Percentiles rank a stretch among this genome's conserved stretches.
Conservation (phyloP, 805 yeast genomes). For the Schwanniomyces yamadae region DNA sequence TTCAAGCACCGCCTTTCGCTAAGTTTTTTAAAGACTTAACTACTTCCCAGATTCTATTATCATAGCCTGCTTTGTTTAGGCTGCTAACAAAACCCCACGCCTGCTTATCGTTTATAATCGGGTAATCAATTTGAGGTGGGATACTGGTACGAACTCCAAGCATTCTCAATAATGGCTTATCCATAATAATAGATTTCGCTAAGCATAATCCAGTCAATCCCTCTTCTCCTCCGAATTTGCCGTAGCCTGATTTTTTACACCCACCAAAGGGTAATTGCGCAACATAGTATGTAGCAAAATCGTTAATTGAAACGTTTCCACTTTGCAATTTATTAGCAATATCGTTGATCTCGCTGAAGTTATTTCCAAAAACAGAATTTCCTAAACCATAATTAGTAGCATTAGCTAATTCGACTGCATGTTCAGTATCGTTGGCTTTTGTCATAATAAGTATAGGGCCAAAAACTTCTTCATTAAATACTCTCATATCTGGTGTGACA, state of each 20-base stretch:
- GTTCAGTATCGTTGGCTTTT: slow-evolving; percentile 62
- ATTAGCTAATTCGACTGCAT: slow-evolving; percentile 78
- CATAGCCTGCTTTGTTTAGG: slow-evolving; percentile 83
- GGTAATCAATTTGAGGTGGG: slow-evolving; percentile 90
- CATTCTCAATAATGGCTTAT: slow-evolving; percentile 62
- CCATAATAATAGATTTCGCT: slow-evolving; percentile 85
- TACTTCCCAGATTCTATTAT: slow-evolving; percentile 66
- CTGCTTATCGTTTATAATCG: slow-evolving; percentile 71
- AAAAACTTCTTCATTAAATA: slow-evolving; percentile 89
- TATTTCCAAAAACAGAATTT: slow-evolving; percentile 79
- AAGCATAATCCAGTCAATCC: slow-evolving; percentile 88
- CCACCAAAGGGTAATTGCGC: slow-evolving; percentile 99
- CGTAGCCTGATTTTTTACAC: slow-evolving; percentile 87
- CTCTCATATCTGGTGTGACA: slow-evolving; percentile 68
- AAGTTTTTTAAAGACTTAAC: slow-evolving; percentile 37
- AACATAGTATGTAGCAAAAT: slow-evolving; percentile 93
- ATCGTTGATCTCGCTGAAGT: slow-evolving; percentile 53
- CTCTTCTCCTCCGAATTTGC: slow-evolving; percentile 97
- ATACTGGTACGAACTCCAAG: slow-evolving; percentile 69
- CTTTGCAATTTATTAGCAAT: slow-evolving; percentile 66
- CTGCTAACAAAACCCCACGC: slow-evolving; percentile 90
- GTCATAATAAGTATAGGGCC: slow-evolving; percentile 87
- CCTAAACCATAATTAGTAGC: slow-evolving; percentile 89
- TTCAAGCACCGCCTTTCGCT: slow-evolving; percentile 30
- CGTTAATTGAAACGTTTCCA: slow-evolving; percentile 96